Evolutionary conservation across 2,329 filamentous ascomycete genomes (phyloP), one percentile per base, ranked within the genome.

Genomic region (Fusarium stilboides): DNA sequence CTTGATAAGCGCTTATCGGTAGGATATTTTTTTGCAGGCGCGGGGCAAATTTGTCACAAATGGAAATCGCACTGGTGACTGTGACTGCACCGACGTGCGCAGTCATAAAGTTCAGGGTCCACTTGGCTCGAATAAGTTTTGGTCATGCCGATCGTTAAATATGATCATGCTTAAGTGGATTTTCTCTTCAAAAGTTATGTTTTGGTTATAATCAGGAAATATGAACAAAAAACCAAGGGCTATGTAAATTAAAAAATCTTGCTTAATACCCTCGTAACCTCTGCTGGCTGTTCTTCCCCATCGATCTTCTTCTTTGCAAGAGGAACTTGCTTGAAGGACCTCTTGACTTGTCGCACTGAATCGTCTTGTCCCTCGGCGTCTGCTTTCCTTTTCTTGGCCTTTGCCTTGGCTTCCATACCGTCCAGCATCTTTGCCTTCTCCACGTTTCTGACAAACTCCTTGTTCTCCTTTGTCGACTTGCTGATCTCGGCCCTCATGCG

Each of bases 341-440:
- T 79, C 72, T 68, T 65, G 47, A 65, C 57, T 42, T 70, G 72
- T 60, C 70, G 39, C 56, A 57, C 66, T 6, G 63, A 66, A 33
- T 66, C 57, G 20, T 65, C 66, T 28, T 65, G 74, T n/a, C 64
- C 72, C 9, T 68, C 74, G 5, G 63, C 71, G 6, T 68, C 76
- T 13, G 70, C 74, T 79, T 62, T 77, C 74, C 65, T 79, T 79
- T 81, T 82, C 75, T 79, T 80, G 65, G 70, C 77, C 77, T 76
- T 83, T 53, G 84, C 84, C 71, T 82, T 85, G 77, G 89, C 84
- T 76, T 90, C 88, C 79, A 94, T 94, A 12, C 89, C 89, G 51
- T 93, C 89, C 69, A 93, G 77, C 86, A 94, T 91, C 87, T 94
- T 95, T 51, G 89, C 91, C 76, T 85, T 88, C 84, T 96, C 92